phyloP scores from a whole-genome alignment of 2,329 filamentous ascomycete genomes.

The Fusarium liriodendri region DNA sequence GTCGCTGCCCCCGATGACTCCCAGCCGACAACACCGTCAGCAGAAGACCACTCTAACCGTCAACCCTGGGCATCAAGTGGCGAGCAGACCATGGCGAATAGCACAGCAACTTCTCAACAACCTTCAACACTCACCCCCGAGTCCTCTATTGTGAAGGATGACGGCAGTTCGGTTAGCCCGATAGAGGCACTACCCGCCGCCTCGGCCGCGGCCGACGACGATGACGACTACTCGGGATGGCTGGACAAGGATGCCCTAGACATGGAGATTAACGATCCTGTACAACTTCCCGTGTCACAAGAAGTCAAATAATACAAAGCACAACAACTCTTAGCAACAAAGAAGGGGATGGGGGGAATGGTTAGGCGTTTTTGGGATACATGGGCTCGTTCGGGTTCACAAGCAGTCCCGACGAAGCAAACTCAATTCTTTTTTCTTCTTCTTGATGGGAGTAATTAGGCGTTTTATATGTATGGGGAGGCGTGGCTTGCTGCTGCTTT shows the following conservation, averaged over 20 bases:
- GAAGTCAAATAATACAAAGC: conserved; percentile 34
- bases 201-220: conserved; percentile 40
- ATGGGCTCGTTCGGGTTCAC: conserved; percentile 17
- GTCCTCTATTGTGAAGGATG: conserved; percentile 22
- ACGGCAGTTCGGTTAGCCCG: conserved; percentile 2
- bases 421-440: neutral
- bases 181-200: conserved; percentile 32
- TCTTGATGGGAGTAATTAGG: conserved; percentile 13
- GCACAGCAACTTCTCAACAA: conserved; percentile 23
- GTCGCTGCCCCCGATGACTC: conserved; percentile 74
- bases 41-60: conserved; percentile 46
- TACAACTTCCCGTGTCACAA: conserved; percentile 23
- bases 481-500: neutral
- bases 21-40: conserved; percentile 64
- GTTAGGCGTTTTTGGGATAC: conserved; percentile 27
- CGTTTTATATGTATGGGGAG: conserved; percentile 14
- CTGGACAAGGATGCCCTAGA: conserved; percentile 48
- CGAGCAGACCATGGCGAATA: conserved; percentile 25
- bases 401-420: conserved; percentile 13
- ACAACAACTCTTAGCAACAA: neutral
- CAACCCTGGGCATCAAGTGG: conserved; percentile 32
- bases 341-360: conserved; percentile 9
- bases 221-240: conserved; percentile 52
- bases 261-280: conserved; percentile 36
- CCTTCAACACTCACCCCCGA: conserved; percentile 15